Base-by-base conservation (phyloP, 2,329 filamentous ascomycete species). In the Paradendryphiella salina region DNA sequence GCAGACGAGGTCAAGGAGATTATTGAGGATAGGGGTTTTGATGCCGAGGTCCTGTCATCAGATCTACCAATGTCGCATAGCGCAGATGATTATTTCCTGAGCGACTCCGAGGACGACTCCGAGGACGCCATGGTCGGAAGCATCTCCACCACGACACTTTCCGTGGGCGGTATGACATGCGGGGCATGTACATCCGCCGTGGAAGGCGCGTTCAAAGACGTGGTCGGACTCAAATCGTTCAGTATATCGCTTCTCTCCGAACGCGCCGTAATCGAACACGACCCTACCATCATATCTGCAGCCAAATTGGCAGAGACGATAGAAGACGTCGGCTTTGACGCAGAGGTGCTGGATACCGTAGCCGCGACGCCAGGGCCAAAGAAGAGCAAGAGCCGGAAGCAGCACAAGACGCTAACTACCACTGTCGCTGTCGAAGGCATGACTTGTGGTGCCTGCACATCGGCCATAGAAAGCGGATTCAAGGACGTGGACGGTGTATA, bases 381-480 rank as follows among this genome's bases (percentile, higher is more conserved):
- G 39, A 66, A 66, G 40, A 76, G 73, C 45, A 64, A 70, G 53
- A 63, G 57, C 41, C 65, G 69, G 55, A 72, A 60, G 73, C 77
- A 56, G 75, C 76, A 42, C 65, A 82, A 56, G 50, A 75, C 69
- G 26, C 80, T 86, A 49, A 89, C 85, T 0, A 96, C 92, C 0
- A 97, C 92, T 0, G 81, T 99, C 14, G 85, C 89, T 4, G 89
- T 99, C 46, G 90, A 94, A 61, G 94, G 94, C 42, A 99, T 99
- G 94, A 99, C 94, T 1, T 97, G 94, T 69, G 93, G 93, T 17
- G 90, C 94, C 34, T 99, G 94, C 74, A 97, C 94, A 0, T 93
- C 93, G 1, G 91, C 93, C 5, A 85, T 97, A 1, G 89, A 96
- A 66, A 82, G 84, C 42, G 90, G 88, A 3, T 94, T 99, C 74